phyloP scores from a whole-genome alignment of 306 rosid genomes.

The Citrullus colocynthis region DNA sequence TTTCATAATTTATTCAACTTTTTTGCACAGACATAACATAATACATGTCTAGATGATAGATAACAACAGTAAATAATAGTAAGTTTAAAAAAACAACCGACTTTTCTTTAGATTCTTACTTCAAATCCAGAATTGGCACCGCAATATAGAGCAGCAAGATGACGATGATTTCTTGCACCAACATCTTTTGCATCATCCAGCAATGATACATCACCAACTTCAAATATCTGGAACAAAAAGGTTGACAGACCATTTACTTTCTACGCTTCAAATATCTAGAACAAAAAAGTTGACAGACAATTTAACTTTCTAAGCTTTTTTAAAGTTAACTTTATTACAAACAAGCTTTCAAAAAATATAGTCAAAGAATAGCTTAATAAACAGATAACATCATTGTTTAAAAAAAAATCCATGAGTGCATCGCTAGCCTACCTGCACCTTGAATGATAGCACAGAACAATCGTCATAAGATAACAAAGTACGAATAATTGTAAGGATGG shows the following conservation, averaged over 20 bases:
- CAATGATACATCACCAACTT: conserved; percentile 68
- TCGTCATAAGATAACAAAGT: neutral
- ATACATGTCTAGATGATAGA: neutral
- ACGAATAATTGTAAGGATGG: neutral
- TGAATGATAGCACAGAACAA: neutral
- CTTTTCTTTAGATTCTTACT: conserved; percentile 28
- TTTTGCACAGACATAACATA: neutral
- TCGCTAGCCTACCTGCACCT: neutral
- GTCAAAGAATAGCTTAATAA: neutral
- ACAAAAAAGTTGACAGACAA: neutral
- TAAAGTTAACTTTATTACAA: too few relatives aligned
- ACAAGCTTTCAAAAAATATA: neutral
- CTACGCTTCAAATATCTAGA: conserved; percentile 62
- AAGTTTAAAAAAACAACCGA: neutral
- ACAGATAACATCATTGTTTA: neutral
- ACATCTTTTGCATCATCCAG: conserved; percentile 67
- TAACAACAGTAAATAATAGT: neutral
- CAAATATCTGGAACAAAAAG: conserved; percentile 52
- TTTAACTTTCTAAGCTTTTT: neutral
- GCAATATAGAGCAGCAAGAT: conserved; percentile 71
- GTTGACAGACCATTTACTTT: neutral
- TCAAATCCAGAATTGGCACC: conserved; percentile 86
- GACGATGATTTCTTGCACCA: conserved; percentile 70
- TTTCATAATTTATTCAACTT: neutral
- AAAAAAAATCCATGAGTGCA: neutral